Conservation (phyloP, 805 yeast genomes). For the Sungouiella thailandica region DNA sequence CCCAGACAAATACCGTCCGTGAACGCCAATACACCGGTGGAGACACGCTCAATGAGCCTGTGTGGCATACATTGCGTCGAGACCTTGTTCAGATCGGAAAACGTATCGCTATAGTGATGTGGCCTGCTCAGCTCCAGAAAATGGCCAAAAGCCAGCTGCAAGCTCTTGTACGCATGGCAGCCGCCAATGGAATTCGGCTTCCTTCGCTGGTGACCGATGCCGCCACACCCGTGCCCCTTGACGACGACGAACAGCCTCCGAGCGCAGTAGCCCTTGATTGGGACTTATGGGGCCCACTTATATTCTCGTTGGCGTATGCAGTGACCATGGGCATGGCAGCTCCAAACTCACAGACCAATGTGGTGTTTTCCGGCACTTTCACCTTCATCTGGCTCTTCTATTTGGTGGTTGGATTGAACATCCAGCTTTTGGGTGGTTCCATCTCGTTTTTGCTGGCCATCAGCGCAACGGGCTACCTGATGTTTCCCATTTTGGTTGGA, state of each 20-base stretch:
- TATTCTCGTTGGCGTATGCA: conserved; percentile 54
- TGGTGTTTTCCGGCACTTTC: conserved; percentile 60
- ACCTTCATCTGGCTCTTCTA: conserved; percentile 60
- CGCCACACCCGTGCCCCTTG: conserved; percentile 23
- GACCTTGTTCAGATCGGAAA: conserved; percentile 33
- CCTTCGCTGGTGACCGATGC: conserved; percentile 29
- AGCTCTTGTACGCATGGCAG: conserved; percentile 30
- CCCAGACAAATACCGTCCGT: conserved; percentile 15
- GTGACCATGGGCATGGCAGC: conserved; percentile 48
- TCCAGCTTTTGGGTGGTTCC: conserved; percentile 57
- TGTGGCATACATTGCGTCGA: conserved; percentile 45
- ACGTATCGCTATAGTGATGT: conserved; percentile 35
- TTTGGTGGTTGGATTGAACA: conserved; percentile 56
- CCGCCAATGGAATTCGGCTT: conserved; percentile 29
- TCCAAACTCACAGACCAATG: conserved; percentile 39
- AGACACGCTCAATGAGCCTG: conserved; percentile 70
- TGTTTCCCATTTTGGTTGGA: conserved; percentile 60
- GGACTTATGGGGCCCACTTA: conserved; percentile 71
- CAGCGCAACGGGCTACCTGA: conserved; percentile 65
- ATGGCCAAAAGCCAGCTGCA: conserved; percentile 33
- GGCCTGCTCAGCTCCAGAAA: conserved; percentile 39
- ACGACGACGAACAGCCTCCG: conserved; percentile 13
- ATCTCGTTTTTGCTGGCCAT: conserved; percentile 65
- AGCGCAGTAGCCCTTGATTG: conserved; percentile 36
- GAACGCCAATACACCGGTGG: conserved; percentile 62